Conservation (phyloP, 164 flowering plant genomes). For the Akebia trifoliata region DNA sequence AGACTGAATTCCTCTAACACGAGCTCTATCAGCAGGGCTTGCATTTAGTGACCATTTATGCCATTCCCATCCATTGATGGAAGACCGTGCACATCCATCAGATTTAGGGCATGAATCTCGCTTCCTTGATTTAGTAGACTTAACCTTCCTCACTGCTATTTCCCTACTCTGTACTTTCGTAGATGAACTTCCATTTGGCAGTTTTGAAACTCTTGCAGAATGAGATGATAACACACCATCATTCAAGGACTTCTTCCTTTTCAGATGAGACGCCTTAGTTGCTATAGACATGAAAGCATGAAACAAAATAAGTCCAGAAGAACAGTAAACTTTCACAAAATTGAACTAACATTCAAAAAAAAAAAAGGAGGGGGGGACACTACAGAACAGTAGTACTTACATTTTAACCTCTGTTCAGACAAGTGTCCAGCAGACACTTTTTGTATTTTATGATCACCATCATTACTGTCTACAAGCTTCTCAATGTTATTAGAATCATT, state of each 20-base stretch:
- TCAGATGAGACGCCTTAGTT: constrained; percentile 30
- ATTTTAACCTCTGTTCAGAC: constrained; percentile 22
- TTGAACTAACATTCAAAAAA: background rate
- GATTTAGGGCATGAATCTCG: constrained; percentile 50
- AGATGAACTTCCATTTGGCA: constrained; percentile 13
- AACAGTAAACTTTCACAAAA: background rate
- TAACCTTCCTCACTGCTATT: constrained; percentile 26
- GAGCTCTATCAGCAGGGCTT: constrained; percentile 68
- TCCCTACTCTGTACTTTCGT: constrained; percentile 27
- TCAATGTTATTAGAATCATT: constrained; percentile 11
- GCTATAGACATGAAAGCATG: constrained; percentile 28
- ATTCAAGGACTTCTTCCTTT: constrained; percentile 36
- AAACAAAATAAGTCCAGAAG: background rate
- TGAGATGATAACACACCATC: constrained; percentile 22
- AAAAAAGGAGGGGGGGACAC: background rate
- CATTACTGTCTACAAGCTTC: constrained; percentile 16
- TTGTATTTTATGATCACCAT: constrained; percentile 15
- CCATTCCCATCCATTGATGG: constrained; percentile 98
- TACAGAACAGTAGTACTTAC: too few relatives aligned
- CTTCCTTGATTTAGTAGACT: constrained; percentile 29
- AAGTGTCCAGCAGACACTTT: constrained; percentile 10
- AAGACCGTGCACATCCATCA: constrained; percentile 88
- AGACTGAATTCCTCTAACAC: constrained; percentile 52
- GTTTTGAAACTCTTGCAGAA: constrained; percentile 29
- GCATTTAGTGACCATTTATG: constrained; percentile 80